Conservation (phyloP, 164 flowering plant genomes). For the Houttuynia cordata region DNA sequence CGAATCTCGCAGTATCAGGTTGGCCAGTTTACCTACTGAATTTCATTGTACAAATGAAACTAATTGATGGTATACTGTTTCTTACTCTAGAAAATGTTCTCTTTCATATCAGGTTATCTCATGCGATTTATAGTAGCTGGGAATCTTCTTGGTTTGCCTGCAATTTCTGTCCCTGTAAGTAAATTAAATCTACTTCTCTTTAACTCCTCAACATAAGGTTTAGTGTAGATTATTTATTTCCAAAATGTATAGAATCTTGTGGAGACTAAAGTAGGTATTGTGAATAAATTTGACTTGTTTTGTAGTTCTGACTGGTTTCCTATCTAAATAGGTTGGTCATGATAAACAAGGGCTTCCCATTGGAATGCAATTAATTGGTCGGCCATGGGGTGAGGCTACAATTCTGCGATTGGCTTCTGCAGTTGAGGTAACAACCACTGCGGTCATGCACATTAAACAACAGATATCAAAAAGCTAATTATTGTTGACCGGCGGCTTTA, state of each 20-base stretch:
- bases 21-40: conserved; percentile 3
- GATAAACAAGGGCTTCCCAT: conserved; percentile 97
- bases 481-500: neutral
- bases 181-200: neutral
- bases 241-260: too few species aligned
- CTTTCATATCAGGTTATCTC: conserved; percentile 50
- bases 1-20: conserved; percentile 75
- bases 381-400: conserved; percentile 95
- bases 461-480: neutral
- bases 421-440: conserved; percentile 43
- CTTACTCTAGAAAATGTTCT: neutral
- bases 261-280: too few species aligned
- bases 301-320: conserved; percentile 3
- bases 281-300: too few species aligned
- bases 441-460: neutral
- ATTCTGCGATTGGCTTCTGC: conserved; percentile 74
- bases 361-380: conserved; percentile 89
- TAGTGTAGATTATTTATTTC: too few species aligned
- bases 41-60: too few species aligned
- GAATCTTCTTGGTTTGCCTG: conserved; percentile 93
- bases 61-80: neutral
- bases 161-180: conserved; percentile 85
- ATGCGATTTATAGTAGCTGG: conserved; percentile 71
- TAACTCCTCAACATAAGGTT: too few species aligned
- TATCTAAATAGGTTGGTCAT: conserved; percentile 65